Evolutionary conservation across 208 protist genomes (phyloP), one percentile per base, ranked within the genome.

Genomic region (Herpetomonas tarakana): DNA sequence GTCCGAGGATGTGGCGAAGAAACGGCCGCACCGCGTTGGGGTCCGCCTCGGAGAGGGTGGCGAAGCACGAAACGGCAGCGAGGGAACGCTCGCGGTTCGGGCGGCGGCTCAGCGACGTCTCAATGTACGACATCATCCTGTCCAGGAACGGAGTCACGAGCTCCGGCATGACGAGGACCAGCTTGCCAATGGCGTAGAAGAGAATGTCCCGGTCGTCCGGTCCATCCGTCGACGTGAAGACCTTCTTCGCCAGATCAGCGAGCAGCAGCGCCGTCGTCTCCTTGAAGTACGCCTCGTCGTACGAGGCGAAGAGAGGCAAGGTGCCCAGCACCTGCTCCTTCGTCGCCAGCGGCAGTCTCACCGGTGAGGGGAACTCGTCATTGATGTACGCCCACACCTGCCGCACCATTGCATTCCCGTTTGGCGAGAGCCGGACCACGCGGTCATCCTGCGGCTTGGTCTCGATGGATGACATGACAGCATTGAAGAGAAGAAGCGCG

Each of bases 61-160:
- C 87, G 67, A 96, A 92, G 69, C 91, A 96, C 39, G 86, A 78
- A 11, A 90, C 84, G 3, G 86, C 90, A 67, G 84, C 85, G 7
- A 73, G 68, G 58, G 86, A 91, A 50, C 86, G 84, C 39, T 76
- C 78, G 45, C 80, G 72, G 22, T 82, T 68, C 16, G 67, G 62
- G 9, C 71, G 79, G 38, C 60, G 62, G 28, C 62, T 64, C 24
- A 96, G 70, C 41, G 78, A 85, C 16, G 68, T 54, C 58, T 92
- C 80, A 71, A 96, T 92, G 68, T 86, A 80, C 27, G 55, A 66
- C 82, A 96, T 91, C 68, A 91, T 83, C 46, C 64, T 71, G 45
- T 86, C 82, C 18, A 93, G 39, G 30, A 91, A 87, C 18, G 69
- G 52, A 16, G 73, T 63, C 45, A 94, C 76, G 30, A 88, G 60